phyloP scores from a whole-genome alignment of 1,284 basidiomycete species.

The Leccinum pallidistipes region DNA sequence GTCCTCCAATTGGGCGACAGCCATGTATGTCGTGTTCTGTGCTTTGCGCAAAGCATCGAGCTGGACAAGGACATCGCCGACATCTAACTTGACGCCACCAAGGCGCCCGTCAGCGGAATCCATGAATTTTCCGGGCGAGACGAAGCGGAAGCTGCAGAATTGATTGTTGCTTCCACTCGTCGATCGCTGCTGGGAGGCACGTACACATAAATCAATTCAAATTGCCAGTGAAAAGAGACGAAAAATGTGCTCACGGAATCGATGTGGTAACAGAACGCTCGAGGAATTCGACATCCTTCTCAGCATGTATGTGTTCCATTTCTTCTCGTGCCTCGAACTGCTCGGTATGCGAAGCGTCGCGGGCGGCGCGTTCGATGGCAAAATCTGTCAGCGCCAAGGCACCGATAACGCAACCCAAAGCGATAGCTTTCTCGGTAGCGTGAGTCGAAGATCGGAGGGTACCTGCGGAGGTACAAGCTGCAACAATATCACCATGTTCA shows the following conservation, averaged over 20 bases:
- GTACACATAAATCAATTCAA: background rate
- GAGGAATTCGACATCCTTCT: background rate
- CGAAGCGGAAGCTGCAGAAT: background rate
- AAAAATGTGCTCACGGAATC: slow-evolving; percentile 3
- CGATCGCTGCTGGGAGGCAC: background rate
- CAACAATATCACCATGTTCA: background rate
- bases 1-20: slow-evolving; percentile 15
- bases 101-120: background rate
- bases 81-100: slow-evolving; percentile 10
- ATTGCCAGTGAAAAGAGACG: background rate
- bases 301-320: background rate
- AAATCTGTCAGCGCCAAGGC: background rate
- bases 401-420: background rate
- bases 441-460: background rate
- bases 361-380: background rate
- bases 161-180: background rate
- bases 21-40: slow-evolving; percentile 14
- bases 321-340: background rate
- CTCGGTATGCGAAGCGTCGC: background rate
- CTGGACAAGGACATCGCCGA: slow-evolving; percentile 20
- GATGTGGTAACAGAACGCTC: background rate
- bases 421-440: background rate
- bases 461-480: background rate
- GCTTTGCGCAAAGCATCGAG: slow-evolving; percentile 15
- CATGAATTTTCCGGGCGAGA: background rate